A percentile compares a stretch with the other conserved stretches of the same genome.
phyloP scores from a whole-genome alignment of 2,329 filamentous ascomycete species.

The Blumeriella jaapii region DNA sequence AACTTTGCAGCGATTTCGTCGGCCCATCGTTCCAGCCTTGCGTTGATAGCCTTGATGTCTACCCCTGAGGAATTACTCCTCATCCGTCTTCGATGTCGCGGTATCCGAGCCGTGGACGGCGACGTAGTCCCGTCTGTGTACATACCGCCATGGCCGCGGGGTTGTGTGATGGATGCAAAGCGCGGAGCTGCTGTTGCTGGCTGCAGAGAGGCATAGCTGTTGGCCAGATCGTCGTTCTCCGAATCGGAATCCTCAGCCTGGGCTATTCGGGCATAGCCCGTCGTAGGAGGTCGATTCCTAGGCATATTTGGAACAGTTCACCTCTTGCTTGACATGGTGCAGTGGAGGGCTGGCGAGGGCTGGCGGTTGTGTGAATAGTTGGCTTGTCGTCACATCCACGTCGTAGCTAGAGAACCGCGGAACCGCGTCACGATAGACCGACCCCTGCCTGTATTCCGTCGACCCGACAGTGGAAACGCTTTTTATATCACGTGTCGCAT shows the following conservation, averaged over 20 bases:
- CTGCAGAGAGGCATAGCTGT: slow-evolving; percentile 42
- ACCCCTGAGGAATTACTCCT: slow-evolving; percentile 75
- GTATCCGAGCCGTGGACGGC: slow-evolving; percentile 33
- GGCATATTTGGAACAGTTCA: slow-evolving; percentile 19
- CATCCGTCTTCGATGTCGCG: slow-evolving; percentile 36
- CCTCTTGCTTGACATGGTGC: slow-evolving; percentile 5
- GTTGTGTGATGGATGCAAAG: slow-evolving; percentile 53
- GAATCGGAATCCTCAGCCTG: slow-evolving; percentile 69
- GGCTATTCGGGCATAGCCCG: slow-evolving; percentile 74
- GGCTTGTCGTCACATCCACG: too few species aligned
- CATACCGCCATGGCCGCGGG: slow-evolving; percentile 49
- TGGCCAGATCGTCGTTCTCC: slow-evolving; percentile 42
- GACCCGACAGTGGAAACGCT: too few species aligned
- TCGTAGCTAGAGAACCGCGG: too few species aligned
- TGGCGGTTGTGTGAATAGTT: neutral
- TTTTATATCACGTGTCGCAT: too few species aligned
- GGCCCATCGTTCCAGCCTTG: slow-evolving; percentile 87
- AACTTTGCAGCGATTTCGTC: slow-evolving; percentile 97
- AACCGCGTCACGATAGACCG: too few species aligned
- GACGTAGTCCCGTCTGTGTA: slow-evolving; percentile 33
- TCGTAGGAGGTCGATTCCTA: slow-evolving; percentile 47
- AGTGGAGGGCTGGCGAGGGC: neutral
- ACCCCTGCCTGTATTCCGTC: too few species aligned
- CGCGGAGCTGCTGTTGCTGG: slow-evolving; percentile 44
- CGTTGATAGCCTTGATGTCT: slow-evolving; percentile 97